phyloP scores from a whole-genome alignment of 768 basidiomycete species.

The Leccinum sublutescens region DNA sequence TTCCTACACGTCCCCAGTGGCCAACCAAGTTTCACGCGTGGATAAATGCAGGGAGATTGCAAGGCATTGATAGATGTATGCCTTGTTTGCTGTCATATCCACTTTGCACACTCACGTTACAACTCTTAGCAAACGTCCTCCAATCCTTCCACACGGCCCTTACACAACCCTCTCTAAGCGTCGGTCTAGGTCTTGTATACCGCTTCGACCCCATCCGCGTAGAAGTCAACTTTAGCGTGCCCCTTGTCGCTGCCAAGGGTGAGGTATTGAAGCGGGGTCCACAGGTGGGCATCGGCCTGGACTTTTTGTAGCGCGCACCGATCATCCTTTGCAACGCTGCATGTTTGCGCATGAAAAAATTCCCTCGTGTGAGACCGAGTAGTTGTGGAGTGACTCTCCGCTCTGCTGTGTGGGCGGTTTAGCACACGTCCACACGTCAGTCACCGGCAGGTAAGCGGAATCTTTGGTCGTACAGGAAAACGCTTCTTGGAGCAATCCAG shows the following conservation, averaged over 20 bases:
- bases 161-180: conserved; percentile 62
- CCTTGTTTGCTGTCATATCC: conserved; percentile 6
- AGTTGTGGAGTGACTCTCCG: not conserved
- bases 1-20: conserved; percentile 77
- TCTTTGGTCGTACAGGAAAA: too few relatives aligned
- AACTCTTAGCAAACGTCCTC: conserved; percentile 5
- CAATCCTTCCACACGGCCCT: conserved; percentile 18
- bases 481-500: too few relatives aligned
- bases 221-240: conserved; percentile 86
- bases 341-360: not conserved
- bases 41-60: conserved; percentile 78
- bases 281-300: conserved; percentile 79
- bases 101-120: not conserved
- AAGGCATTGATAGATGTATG: conserved; percentile 57
- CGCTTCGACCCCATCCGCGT: conserved; percentile 80
- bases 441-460: not conserved
- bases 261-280: conserved; percentile 70
- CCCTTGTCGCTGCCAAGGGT: conserved; percentile 64
- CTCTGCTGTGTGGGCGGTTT: not conserved
- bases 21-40: conserved; percentile 80
- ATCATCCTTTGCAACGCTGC: conserved; percentile 9
- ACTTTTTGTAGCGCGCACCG: conserved; percentile 53
- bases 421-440: not conserved
- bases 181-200: conserved; percentile 81
- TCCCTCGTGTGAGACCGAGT: not conserved